Evolutionary conservation across 2,329 filamentous ascomycete species (phyloP).

Genomic region (Aspergillus calidoustus): DNA sequence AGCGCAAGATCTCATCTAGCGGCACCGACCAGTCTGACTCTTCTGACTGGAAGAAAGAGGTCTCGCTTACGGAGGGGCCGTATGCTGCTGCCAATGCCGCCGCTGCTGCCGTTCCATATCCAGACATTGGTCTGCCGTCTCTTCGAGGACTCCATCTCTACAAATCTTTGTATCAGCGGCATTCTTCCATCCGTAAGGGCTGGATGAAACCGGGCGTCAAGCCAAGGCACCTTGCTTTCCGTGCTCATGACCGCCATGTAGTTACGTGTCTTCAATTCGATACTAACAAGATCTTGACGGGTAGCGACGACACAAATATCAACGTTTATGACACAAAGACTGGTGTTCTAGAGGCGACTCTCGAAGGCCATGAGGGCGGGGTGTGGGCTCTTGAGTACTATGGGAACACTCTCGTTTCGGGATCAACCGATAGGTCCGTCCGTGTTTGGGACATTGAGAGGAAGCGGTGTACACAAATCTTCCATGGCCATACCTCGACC

Average conservation of each 20-base stretch:
- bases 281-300: constrained; percentile 95
- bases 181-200: constrained; percentile 85
- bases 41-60: constrained; percentile 52
- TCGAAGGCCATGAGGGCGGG: constrained; percentile 93
- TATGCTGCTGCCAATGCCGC: constrained; percentile 83
- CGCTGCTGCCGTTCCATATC: constrained; percentile 79
- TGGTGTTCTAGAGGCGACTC: constrained; percentile 77
- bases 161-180: constrained; percentile 93
- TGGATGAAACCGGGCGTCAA: constrained; percentile 87
- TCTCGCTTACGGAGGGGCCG: constrained; percentile 72
- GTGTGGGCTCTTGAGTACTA: constrained; percentile 98
- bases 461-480: constrained; percentile 90
- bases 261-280: constrained; percentile 98
- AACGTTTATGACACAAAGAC: constrained; percentile 98
- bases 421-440: constrained; percentile 95
- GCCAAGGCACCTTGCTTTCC: constrained; percentile 90
- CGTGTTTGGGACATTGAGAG: constrained; percentile 98
- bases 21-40: constrained; percentile 46
- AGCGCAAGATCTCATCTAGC: constrained; percentile 57
- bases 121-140: constrained; percentile 75
- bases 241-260: constrained; percentile 94
- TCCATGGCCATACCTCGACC: constrained; percentile 96
- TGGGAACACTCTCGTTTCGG: constrained; percentile 91
- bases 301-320: constrained; percentile 96
- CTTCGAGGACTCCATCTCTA: constrained; percentile 87